Evolutionary conservation across 139 green algal genomes (phyloP), one percentile per base, ranked within the genome.

Genomic region (Mesotaenium endlicherianum): DNA sequence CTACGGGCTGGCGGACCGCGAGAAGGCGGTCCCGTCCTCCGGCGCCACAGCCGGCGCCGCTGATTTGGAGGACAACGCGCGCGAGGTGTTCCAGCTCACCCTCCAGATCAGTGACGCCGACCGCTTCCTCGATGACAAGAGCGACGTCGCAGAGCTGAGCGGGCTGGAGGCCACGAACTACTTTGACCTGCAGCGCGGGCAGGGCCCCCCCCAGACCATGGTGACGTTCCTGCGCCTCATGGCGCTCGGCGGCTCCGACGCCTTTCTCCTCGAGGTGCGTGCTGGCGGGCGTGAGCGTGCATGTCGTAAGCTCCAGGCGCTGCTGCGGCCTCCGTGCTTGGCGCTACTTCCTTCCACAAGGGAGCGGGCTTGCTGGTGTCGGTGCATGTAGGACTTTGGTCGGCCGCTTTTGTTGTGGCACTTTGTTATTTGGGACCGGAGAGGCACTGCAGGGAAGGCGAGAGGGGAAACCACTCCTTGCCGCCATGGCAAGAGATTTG

Each of bases 241-340:
- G 60, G 92, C 96, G 69, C 71, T 93, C 16, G 84, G 49, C 5
- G 80, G 85, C 39, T 30, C 60, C 0, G 95, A 98, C 87, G 87
- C 90, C 1, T 98, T 98, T 78, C 85, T 97, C 42, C 87, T 98
- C n/a, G 95, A 98, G 90, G 70, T 82, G 30, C 31, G 68, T 36
- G 2, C 20, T 2, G n/a, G 67, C 2, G 2, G 40, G 39, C 4
- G 40, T 75, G 34, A 43, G 39, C 31, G n/a, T n/a, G n/a, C n/a
- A n/a, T n/a, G n/a, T n/a, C n/a, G n/a, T n/a, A n/a, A n/a, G n/a
- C n/a, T n/a, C n/a, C n/a, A n/a, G n/a, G n/a, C n/a, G n/a, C n/a
- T n/a, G n/a, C n/a, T n/a, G n/a, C n/a, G n/a, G n/a, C n/a, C n/a
- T n/a, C n/a, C n/a, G n/a, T n/a, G n/a, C n/a, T n/a, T n/a, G n/a